These are phyloP conservation scores for Gossypium australe DNA, from an alignment of 345 rosid genomes.

Conservation along the genomic window DNA sequence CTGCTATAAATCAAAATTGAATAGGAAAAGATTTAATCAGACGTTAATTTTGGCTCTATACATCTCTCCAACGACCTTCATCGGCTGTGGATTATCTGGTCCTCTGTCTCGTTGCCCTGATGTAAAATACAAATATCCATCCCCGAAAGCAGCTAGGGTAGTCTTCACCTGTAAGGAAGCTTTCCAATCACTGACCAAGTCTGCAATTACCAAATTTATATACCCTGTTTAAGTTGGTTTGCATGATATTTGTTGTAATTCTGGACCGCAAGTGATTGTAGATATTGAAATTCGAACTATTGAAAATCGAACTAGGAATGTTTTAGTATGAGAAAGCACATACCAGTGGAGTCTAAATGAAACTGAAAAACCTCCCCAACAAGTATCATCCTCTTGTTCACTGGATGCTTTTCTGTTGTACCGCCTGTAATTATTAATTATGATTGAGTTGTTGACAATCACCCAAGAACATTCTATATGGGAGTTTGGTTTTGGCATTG, in stretches of 20 bases:
- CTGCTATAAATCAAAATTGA: background rate
- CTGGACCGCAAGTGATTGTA: background rate
- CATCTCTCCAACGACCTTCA: conserved; percentile 63
- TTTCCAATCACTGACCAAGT: conserved; percentile 80
- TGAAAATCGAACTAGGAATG: no score
- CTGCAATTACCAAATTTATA: conserved; percentile 32
- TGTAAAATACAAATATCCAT: conserved; percentile 76
- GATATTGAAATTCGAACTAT: background rate
- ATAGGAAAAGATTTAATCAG: conserved; percentile 8
- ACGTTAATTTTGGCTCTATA: conserved; percentile 74
- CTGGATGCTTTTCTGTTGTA: conserved; percentile 76
- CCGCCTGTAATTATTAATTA: conserved; percentile 70
- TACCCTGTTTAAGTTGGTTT: background rate
- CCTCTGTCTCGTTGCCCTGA: conserved; percentile 87
- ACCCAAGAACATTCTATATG: conserved; percentile 85
- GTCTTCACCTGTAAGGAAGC: conserved; percentile 84
- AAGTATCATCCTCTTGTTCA: conserved; percentile 66
- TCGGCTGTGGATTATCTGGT: conserved; percentile 74
- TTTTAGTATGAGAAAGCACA: background rate
- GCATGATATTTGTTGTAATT: background rate
- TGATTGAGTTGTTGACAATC: conserved; percentile 62
- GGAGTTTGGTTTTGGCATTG: conserved; percentile 81
- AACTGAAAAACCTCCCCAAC: conserved; percentile 79
- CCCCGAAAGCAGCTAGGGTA: conserved; percentile 57
- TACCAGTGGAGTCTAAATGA: conserved; percentile 59